Percentiles rank a stretch among this genome's conserved stretches.
These are phyloP conservation scores for Tricholoma sp. DNA, from an alignment of 768 basidiomycete genomes.

Conservation along the genomic window DNA sequence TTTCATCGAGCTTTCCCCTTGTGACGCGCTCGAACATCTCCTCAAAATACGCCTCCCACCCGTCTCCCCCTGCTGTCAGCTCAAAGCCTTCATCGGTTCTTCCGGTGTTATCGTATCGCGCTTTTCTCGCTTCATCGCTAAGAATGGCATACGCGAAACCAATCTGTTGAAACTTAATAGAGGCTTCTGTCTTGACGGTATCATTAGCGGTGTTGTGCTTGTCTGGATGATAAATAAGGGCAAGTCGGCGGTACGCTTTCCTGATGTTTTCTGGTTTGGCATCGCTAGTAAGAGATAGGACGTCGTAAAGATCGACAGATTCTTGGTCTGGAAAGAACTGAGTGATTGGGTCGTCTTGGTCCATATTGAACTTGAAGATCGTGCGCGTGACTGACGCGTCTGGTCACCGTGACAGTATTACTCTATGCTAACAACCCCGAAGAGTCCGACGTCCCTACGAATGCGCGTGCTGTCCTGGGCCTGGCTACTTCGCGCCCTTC, in stretches of 20 bases:
- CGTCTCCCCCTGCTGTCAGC: slow-evolving; percentile 67
- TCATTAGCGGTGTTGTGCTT: slow-evolving; percentile 67
- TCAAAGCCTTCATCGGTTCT: slow-evolving; percentile 77
- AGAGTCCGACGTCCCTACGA: too few relatives aligned
- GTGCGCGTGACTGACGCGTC: slow-evolving; percentile 4
- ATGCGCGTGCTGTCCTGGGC: too few relatives aligned
- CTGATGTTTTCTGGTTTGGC: slow-evolving; percentile 67
- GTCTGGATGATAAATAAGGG: slow-evolving; percentile 85
- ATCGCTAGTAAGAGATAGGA: slow-evolving; percentile 51
- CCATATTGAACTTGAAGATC: slow-evolving; percentile 37
- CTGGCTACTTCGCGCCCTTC: slow-evolving; percentile 1
- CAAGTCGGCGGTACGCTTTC: slow-evolving; percentile 80
- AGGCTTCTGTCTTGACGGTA: slow-evolving; percentile 58
- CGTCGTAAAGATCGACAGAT: slow-evolving; percentile 69
- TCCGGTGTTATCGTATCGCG: slow-evolving; percentile 82
- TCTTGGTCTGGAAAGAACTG: slow-evolving; percentile 78
- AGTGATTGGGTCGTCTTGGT: slow-evolving; percentile 63
- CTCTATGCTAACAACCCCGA: too few relatives aligned
- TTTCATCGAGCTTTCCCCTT: slow-evolving; percentile 80
- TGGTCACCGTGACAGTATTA: too few relatives aligned
- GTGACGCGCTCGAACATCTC: slow-evolving; percentile 86
- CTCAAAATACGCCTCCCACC: slow-evolving; percentile 96
- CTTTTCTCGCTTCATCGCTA: slow-evolving; percentile 67
- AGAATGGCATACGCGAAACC: slow-evolving; percentile 93
- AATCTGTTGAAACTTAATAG: slow-evolving; percentile 84